Conservation (phyloP, 306 rosid species). For the Medicago lupulina region DNA sequence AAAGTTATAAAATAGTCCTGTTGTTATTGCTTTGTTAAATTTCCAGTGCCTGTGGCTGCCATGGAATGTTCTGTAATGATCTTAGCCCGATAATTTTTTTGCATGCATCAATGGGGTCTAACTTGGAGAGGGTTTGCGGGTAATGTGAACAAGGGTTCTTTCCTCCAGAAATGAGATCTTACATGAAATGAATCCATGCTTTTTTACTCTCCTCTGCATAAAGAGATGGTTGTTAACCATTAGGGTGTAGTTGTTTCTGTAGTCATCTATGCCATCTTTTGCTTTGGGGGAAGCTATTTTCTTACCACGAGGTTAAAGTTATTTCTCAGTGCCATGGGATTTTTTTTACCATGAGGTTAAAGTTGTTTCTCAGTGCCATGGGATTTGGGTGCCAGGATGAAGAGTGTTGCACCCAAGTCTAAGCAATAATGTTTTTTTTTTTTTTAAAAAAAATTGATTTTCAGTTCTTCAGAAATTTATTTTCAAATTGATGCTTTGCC, state of each 20-base stretch:
- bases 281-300: not conserved
- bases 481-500: constrained; percentile 2
- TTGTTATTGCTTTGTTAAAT: constrained; percentile 12
- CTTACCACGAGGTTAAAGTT: not conserved
- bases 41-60: constrained; percentile 13
- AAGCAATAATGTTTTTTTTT: not conserved
- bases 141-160: not conserved
- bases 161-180: too few species aligned
- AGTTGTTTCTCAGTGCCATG: not conserved
- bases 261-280: not conserved
- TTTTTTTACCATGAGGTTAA: not conserved
- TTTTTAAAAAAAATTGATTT: too few species aligned
- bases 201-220: not conserved
- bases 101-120: not conserved
- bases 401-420: not conserved
- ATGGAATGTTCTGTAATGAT: not conserved
- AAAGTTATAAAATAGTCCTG: not conserved
- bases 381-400: not conserved
- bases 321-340: too few species aligned
- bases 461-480: not conserved
- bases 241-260: not conserved
- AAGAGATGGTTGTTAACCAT: not conserved
- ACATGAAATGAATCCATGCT: too few species aligned
- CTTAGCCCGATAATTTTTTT: not conserved
- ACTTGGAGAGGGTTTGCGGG: not conserved